These are phyloP conservation scores for Conticribra weissflogii DNA, from an alignment of 108 stramenopile genomes.

Conservation along the genomic window DNA sequence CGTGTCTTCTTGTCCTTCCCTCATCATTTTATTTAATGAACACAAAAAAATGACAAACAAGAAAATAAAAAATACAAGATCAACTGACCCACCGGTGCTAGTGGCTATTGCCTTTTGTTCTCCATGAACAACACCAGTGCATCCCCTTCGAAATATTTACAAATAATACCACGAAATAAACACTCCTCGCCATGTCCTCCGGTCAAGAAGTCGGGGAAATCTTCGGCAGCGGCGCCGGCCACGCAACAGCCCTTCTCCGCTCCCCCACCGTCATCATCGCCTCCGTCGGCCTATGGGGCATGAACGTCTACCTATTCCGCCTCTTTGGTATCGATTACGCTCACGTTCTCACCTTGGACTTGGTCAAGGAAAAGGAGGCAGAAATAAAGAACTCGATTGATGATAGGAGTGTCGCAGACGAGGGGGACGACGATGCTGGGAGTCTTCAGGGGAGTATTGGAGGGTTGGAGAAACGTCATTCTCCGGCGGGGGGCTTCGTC, in stretches of 20 bases:
- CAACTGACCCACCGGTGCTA: background rate
- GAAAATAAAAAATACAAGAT: background rate
- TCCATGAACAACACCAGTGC: background rate
- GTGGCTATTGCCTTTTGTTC: background rate
- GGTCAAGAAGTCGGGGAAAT: constrained; percentile 88
- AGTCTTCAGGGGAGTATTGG: background rate
- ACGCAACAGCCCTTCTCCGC: constrained; percentile 83
- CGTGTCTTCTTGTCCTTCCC: too few relatives aligned
- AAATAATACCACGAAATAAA: too few relatives aligned
- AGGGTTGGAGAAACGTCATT: constrained; percentile 9
- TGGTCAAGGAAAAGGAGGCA: constrained; percentile 58
- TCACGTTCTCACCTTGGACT: constrained; percentile 73
- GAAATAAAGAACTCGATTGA: background rate
- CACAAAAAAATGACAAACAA: too few relatives aligned
- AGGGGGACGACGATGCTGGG: constrained; percentile 24
- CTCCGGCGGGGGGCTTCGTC: too few relatives aligned
- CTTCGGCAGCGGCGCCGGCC: constrained; percentile 76
- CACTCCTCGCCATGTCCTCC: constrained; percentile 76
- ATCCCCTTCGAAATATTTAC: background rate
- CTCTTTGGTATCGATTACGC: constrained; percentile 80
- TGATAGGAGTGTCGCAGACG: constrained; percentile 3
- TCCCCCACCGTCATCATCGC: constrained; percentile 84
- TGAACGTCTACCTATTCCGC: constrained; percentile 85
- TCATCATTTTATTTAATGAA: too few relatives aligned
- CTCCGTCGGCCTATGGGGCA: constrained; percentile 82